These are phyloP conservation scores for Penicillium fimorum DNA, from an alignment of 495 filamentous ascomycete genomes.

Conservation along the genomic window DNA sequence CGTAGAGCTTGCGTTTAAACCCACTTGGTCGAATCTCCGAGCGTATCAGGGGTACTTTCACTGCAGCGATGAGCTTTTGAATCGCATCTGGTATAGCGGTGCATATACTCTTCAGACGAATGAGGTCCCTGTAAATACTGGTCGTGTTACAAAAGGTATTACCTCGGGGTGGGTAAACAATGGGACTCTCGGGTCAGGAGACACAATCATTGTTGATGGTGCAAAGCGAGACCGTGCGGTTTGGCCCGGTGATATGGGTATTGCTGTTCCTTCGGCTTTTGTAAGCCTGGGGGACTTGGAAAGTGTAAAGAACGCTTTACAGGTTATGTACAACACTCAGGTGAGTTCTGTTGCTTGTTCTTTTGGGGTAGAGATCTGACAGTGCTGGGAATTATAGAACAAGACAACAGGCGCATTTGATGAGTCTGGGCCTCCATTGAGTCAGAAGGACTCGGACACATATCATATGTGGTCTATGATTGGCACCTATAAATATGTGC, in stretches of 20 bases:
- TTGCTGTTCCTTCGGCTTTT: conserved; percentile 55
- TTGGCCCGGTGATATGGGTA: conserved; percentile 62
- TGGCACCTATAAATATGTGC: conserved; percentile 60
- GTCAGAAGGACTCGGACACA: conserved; percentile 56
- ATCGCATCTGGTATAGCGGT: conserved; percentile 64
- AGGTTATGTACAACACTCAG: conserved; percentile 60
- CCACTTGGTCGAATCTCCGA: conserved; percentile 61
- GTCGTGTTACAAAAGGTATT: conserved; percentile 51
- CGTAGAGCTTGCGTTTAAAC: conserved; percentile 57
- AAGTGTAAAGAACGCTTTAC: conserved; percentile 60
- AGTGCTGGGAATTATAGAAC: conserved; percentile 5
- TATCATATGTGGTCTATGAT: conserved; percentile 66
- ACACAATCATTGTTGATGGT: conserved; percentile 55
- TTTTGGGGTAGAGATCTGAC: not conserved
- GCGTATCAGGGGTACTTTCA: conserved; percentile 66
- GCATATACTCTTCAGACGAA: conserved; percentile 63
- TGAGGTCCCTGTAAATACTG: conserved; percentile 53
- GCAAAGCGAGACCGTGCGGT: conserved; percentile 60
- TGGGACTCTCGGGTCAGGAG: conserved; percentile 53
- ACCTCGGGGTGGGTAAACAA: conserved; percentile 55
- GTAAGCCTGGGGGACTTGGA: conserved; percentile 60
- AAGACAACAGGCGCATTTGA: conserved; percentile 45
- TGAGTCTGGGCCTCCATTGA: conserved; percentile 60
- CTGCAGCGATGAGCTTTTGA: conserved; percentile 57
- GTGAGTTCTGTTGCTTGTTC: conserved; percentile 20